Conservation (phyloP, 768 basidiomycete genomes). For the Phylloporus scabripes region DNA sequence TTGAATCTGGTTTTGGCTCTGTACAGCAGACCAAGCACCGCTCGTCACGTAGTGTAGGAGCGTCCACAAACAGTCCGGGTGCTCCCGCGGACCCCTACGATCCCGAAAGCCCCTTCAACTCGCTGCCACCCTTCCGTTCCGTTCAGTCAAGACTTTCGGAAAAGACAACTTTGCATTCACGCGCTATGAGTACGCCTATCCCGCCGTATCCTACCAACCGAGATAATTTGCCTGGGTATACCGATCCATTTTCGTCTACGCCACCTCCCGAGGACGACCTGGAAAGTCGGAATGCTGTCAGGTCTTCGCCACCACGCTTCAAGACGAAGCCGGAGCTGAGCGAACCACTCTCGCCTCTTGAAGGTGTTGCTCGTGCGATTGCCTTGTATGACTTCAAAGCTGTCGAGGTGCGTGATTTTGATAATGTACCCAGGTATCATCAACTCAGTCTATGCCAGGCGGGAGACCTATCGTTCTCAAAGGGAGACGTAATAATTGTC, state of each 20-base stretch:
- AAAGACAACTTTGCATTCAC: conserved; percentile 28
- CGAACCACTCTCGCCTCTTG: conserved; percentile 44
- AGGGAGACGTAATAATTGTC: conserved; percentile 68
- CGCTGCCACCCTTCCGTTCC: conserved; percentile 30
- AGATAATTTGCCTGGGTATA: conserved; percentile 7
- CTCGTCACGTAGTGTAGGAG: conserved; percentile 15
- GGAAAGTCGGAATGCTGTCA: conserved; percentile 7
- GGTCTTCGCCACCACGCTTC: conserved; percentile 30
- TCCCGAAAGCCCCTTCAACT: conserved; percentile 33
- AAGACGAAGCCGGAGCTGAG: conserved; percentile 47
- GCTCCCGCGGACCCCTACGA: conserved; percentile 26
- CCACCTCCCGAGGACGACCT: conserved; percentile 20
- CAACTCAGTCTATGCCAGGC: conserved; percentile 34
- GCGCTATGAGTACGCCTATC: conserved; percentile 31
- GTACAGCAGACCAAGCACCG: conserved; percentile 25
- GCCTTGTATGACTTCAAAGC: conserved; percentile 72
- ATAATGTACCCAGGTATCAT: background rate
- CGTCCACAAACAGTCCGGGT: conserved; percentile 2
- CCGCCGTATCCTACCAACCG: conserved; percentile 12
- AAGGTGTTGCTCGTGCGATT: conserved; percentile 67
- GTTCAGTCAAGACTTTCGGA: conserved; percentile 31
- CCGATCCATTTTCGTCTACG: conserved; percentile 26
- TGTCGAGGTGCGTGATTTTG: conserved; percentile 47
- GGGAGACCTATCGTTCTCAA: conserved; percentile 71
- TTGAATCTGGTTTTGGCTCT: conserved; percentile 40